phyloP scores from a whole-genome alignment of 495 filamentous ascomycete species.

The Aspergillus carlsbadensis region DNA sequence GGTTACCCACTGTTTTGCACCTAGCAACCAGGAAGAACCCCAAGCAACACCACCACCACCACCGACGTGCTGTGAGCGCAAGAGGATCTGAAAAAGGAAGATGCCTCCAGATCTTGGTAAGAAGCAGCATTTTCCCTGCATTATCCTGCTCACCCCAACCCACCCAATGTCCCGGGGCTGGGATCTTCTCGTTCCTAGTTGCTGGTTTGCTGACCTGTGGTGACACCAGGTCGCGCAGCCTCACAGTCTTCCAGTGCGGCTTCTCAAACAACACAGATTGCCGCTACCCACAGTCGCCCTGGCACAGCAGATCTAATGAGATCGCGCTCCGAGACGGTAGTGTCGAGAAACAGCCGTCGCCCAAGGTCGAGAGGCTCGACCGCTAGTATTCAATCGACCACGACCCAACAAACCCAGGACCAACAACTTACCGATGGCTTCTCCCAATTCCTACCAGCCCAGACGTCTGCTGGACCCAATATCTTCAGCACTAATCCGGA shows the following conservation, averaged over 20 bases:
- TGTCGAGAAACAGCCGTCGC: slow-evolving; percentile 61
- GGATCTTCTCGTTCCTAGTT: background rate
- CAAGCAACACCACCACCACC: slow-evolving; percentile 16
- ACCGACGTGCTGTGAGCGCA: slow-evolving; percentile 3
- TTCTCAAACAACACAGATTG: slow-evolving; percentile 41
- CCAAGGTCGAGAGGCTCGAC: slow-evolving; percentile 81
- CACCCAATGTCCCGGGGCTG: background rate
- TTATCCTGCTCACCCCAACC: background rate
- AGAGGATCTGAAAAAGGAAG: slow-evolving; percentile 14
- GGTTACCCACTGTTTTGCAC: slow-evolving; percentile 29
- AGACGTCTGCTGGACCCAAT: slow-evolving; percentile 51
- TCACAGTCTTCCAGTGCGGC: slow-evolving; percentile 32
- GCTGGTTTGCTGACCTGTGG: slow-evolving; percentile 15
- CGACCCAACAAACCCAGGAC: slow-evolving; percentile 65
- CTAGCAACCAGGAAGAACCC: slow-evolving; percentile 21
- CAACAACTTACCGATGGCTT: slow-evolving; percentile 53
- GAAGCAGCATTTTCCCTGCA: slow-evolving; percentile 17
- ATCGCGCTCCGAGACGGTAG: slow-evolving; percentile 58
- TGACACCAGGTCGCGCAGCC: slow-evolving; percentile 26
- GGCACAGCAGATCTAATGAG: slow-evolving; percentile 49
- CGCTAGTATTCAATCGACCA: slow-evolving; percentile 71
- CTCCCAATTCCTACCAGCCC: slow-evolving; percentile 51
- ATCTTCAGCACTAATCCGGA: slow-evolving; percentile 55
- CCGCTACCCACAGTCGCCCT: slow-evolving; percentile 40
- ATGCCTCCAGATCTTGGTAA: slow-evolving; percentile 36